These are phyloP conservation scores for Davidsoniella neocaledoniae DNA, from an alignment of 2,329 filamentous ascomycete species.

Conservation along the genomic window DNA sequence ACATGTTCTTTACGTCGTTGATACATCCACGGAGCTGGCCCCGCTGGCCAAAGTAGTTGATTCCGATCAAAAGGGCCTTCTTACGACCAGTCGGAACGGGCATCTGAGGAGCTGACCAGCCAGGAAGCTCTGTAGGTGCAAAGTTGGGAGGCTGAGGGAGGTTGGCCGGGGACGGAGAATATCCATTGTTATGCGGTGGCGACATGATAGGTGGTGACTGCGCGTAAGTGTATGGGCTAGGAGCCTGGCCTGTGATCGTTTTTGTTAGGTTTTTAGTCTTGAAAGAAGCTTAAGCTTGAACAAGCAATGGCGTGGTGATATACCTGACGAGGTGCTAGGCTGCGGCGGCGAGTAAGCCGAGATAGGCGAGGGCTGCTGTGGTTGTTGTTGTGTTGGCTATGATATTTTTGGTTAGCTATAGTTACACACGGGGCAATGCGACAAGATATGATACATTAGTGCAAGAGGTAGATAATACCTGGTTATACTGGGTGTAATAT, in stretches of 20 bases:
- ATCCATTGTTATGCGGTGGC: too few relatives aligned
- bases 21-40: conserved; percentile 87
- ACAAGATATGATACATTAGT: not conserved
- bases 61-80: conserved; percentile 82
- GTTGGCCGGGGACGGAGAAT: too few relatives aligned
- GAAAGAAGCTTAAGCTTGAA: too few relatives aligned
- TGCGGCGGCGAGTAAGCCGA: conserved; percentile 5
- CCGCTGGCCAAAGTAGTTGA: conserved; percentile 90
- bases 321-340: not conserved
- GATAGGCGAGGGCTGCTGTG: not conserved
- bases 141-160: too few relatives aligned
- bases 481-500: conserved; percentile 32
- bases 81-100: conserved; percentile 38
- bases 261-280: too few relatives aligned
- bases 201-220: too few relatives aligned
- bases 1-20: conserved; percentile 97
- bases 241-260: too few relatives aligned
- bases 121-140: too few relatives aligned
- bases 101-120: too few relatives aligned
- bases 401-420: not conserved
- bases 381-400: not conserved
- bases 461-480: conserved; percentile 21
- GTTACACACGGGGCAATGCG: too few relatives aligned
- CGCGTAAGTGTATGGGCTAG: too few relatives aligned
- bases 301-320: conserved; percentile 26